phyloP scores from a whole-genome alignment of 176 grass and related monocot genomes.

The Themeda triandra region DNA sequence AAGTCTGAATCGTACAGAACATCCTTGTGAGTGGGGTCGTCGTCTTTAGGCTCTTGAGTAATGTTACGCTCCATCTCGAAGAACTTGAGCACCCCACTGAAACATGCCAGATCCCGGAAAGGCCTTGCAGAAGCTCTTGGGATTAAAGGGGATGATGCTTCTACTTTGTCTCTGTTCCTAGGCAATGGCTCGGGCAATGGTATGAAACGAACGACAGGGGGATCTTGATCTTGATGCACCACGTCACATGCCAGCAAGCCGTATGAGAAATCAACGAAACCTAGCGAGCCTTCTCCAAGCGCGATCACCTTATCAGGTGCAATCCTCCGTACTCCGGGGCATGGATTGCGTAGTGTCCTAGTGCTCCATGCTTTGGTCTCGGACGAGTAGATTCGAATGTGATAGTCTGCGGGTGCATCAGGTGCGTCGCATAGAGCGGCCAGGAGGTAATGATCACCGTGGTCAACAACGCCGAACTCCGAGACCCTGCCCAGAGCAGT shows the following conservation, averaged over 20 bases:
- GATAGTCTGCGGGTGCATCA: neutral
- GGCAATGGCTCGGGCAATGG: neutral
- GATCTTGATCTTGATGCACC: neutral
- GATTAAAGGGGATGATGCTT: too few species aligned
- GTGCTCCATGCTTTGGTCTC: neutral
- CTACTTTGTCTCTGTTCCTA: neutral
- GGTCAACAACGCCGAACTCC: neutral
- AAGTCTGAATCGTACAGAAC: too few species aligned
- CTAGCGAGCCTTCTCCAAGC: neutral
- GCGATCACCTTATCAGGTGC: neutral
- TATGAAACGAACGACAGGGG: neutral
- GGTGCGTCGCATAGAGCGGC: neutral
- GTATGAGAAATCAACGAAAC: neutral
- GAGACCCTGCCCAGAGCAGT: neutral
- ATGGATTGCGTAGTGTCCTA: neutral
- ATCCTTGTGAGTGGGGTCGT: neutral
- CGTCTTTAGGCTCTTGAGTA: neutral
- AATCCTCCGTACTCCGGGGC: neutral
- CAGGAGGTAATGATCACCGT: neutral
- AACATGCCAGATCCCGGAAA: neutral
- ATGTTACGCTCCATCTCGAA: neutral
- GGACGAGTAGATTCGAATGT: neutral
- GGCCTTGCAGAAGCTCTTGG: too few species aligned
- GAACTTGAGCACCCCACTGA: neutral
- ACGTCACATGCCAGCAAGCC: too few species aligned